Evolutionary conservation across 2,329 filamentous ascomycete species (phyloP).

Genomic region (Fusarium dimerum): DNA sequence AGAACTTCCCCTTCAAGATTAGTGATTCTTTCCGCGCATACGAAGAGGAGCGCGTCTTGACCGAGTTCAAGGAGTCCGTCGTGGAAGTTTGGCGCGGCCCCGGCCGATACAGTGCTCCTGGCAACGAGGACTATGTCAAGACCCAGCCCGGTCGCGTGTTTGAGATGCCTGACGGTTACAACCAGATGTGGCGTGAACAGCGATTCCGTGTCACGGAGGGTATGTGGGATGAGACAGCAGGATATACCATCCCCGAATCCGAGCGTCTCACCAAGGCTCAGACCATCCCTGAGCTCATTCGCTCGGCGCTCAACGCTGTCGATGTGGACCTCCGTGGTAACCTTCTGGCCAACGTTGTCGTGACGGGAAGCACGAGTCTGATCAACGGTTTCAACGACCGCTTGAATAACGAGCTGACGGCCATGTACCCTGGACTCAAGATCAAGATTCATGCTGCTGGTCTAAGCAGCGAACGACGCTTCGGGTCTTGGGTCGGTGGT

Average conservation of each 20-base stretch:
- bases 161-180: conserved; percentile 96
- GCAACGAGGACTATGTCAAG: conserved; percentile 77
- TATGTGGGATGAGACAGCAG: conserved; percentile 84
- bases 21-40: conserved; percentile 74
- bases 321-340: conserved; percentile 87
- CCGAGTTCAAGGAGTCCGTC: conserved; percentile 96
- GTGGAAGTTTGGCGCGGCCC: conserved; percentile 91
- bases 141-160: conserved; percentile 80
- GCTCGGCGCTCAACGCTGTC: conserved; percentile 72
- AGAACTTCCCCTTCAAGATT: conserved; percentile 64
- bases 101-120: conserved; percentile 61
- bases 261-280: conserved; percentile 66
- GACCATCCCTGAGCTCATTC: conserved; percentile 82
- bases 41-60: conserved; percentile 89
- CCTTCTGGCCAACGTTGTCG: conserved; percentile 85
- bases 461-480: conserved; percentile 83
- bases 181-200: conserved; percentile 90
- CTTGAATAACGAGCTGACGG: conserved; percentile 78
- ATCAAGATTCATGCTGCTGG: conserved; percentile 88
- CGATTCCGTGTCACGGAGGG: conserved; percentile 85
- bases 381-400: conserved; percentile 92
- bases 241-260: conserved; percentile 52
- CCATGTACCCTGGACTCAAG: conserved; percentile 80
- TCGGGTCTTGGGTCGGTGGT: conserved; percentile 93
- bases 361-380: conserved; percentile 85